Percentiles rank a stretch among this genome's conserved stretches.
phyloP scores from a whole-genome alignment of 2,329 filamentous ascomycete genomes.

The Oidium heveae region DNA sequence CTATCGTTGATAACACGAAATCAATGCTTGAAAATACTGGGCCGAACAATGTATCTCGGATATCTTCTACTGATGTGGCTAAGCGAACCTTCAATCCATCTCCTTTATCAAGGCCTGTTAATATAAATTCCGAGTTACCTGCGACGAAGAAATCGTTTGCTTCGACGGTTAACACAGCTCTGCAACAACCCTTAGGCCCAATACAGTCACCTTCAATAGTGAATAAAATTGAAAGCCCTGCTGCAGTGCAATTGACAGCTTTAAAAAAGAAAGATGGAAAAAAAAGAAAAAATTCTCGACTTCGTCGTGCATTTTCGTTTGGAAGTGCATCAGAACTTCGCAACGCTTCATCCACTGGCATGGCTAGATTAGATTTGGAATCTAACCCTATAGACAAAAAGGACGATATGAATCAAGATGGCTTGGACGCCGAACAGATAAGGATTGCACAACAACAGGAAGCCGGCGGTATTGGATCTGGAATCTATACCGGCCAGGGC shows the following conservation, averaged over 20 bases:
- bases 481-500: conserved; percentile 71
- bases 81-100: conserved; percentile 45
- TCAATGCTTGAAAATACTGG: too few species aligned
- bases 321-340: conserved; percentile 81
- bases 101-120: conserved; percentile 46
- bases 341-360: conserved; percentile 43
- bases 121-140: conserved; percentile 29
- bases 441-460: conserved; percentile 85
- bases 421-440: conserved; percentile 67
- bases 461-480: conserved; percentile 70
- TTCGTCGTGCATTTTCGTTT: conserved; percentile 86
- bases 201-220: conserved; percentile 13
- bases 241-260: conserved; percentile 65
- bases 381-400: conserved; percentile 37
- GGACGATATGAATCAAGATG: conserved; percentile 25
- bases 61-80: conserved; percentile 30
- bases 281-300: conserved; percentile 64
- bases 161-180: conserved; percentile 14
- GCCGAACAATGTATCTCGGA: conserved; percentile 26
- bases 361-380: conserved; percentile 15
- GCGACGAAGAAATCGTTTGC: conserved; percentile 18
- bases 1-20: not conserved
- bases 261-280: conserved; percentile 58
- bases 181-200: conserved; percentile 11
- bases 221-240: conserved; percentile 24